Percentiles rank a stretch among this genome's conserved stretches.
Evolutionary conservation across 768 basidiomycete genomes (phyloP).

Genomic region (Melanogaster broomeanus): DNA sequence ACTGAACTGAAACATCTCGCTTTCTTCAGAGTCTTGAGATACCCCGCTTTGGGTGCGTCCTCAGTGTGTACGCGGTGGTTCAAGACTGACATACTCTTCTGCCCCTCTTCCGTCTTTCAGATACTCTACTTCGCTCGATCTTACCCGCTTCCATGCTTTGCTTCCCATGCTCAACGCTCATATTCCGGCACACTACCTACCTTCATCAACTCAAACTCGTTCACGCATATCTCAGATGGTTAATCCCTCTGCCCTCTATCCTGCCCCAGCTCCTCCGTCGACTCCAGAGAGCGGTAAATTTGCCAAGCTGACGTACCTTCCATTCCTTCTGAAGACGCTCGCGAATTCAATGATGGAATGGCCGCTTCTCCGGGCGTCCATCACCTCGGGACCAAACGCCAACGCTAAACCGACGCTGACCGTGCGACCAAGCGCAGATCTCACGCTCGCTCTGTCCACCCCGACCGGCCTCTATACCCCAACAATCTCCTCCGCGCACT

Average conservation of each 20-base stretch:
- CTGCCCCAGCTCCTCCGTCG: constrained; percentile 39
- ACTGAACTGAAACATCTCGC: not conserved
- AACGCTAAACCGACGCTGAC: constrained; percentile 63
- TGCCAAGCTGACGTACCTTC: constrained; percentile 75
- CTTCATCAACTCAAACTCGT: constrained; percentile 34
- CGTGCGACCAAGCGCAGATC: constrained; percentile 73
- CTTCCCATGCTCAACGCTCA: constrained; percentile 65
- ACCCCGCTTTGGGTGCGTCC: constrained; percentile 75
- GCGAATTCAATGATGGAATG: constrained; percentile 79
- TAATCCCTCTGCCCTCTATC: constrained; percentile 42
- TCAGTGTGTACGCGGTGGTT: not conserved
- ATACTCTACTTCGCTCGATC: constrained; percentile 74
- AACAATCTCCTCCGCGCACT: constrained; percentile 57
- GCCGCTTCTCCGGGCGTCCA: constrained; percentile 80
- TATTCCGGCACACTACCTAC: constrained; percentile 62
- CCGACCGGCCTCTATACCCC: constrained; percentile 85
- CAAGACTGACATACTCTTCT: constrained; percentile 2
- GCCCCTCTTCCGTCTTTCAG: constrained; percentile 32
- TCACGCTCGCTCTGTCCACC: constrained; percentile 75
- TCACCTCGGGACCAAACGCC: constrained; percentile 31
- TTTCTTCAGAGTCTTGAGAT: constrained; percentile 73
- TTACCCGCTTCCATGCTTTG: constrained; percentile 66
- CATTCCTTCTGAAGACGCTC: constrained; percentile 81
- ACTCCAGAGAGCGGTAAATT: constrained; percentile 59
- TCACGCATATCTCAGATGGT: constrained; percentile 26